Conservation (phyloP, 352 stramenopile genomes). For the Peronospora farinosa region DNA sequence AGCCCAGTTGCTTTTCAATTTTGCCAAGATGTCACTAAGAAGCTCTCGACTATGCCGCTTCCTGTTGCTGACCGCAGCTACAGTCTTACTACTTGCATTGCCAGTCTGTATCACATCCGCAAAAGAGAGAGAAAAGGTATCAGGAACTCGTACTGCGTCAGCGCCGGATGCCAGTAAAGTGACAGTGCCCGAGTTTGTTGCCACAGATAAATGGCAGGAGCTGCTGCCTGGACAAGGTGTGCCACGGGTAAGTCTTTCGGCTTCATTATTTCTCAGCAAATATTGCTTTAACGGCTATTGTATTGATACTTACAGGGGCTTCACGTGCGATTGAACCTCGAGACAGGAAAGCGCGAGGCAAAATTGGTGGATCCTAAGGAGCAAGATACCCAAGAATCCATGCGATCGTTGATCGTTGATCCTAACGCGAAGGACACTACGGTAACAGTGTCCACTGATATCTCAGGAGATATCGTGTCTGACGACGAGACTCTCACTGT, state of each 20-base stretch:
- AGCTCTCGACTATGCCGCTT: slow-evolving; percentile 21
- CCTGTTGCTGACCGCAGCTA: slow-evolving; percentile 16
- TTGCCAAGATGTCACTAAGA: slow-evolving; percentile 10
- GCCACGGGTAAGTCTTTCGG: slow-evolving; percentile 35
- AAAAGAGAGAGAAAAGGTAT: slow-evolving; percentile 10
- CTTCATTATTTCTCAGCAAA: not conserved
- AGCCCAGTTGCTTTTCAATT: slow-evolving; percentile 11
- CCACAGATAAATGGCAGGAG: slow-evolving; percentile 58
- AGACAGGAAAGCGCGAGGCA: slow-evolving; percentile 77
- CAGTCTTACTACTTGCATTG: slow-evolving; percentile 7
- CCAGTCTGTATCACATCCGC: not conserved
- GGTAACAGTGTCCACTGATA: slow-evolving; percentile 53
- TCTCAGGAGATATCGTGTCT: slow-evolving; percentile 41
- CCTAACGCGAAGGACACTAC: slow-evolving; percentile 29
- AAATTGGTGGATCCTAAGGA: slow-evolving; percentile 61
- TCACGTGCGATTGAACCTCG: slow-evolving; percentile 75
- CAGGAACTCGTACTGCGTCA: slow-evolving; percentile 4
- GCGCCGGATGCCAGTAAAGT: slow-evolving; percentile 5
- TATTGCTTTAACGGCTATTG: slow-evolving; percentile 2
- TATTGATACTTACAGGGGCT: slow-evolving; percentile 45
- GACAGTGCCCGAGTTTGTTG: slow-evolving; percentile 38
- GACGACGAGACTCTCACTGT: slow-evolving; percentile 22
- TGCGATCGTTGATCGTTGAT: slow-evolving; percentile 36
- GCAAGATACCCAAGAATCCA: slow-evolving; percentile 21
- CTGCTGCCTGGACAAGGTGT: slow-evolving; percentile 58